Evolutionary conservation across 495 filamentous ascomycete species (phyloP).

Genomic region (Talaromyces trachyspermus): DNA sequence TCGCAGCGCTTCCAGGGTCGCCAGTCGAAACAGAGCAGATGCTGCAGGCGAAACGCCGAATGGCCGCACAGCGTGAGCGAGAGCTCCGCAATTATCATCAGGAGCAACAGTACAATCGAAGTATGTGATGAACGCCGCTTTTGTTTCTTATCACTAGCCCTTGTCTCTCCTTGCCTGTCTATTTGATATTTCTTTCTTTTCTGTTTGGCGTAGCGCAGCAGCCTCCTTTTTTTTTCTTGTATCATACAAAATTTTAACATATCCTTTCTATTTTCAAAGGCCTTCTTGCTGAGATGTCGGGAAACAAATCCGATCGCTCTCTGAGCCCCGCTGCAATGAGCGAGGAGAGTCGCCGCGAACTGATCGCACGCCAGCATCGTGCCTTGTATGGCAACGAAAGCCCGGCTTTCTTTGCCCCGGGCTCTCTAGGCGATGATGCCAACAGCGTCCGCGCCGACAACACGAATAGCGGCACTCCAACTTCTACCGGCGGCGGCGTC

Average conservation of each 20-base stretch:
- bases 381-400: conserved; percentile 80
- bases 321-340: conserved; percentile 86
- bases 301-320: conserved; percentile 81
- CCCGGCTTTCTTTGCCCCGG: conserved; percentile 50
- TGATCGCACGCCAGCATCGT: conserved; percentile 90
- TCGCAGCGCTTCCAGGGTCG: conserved; percentile 87
- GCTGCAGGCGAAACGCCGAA: conserved; percentile 97
- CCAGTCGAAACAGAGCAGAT: conserved; percentile 93
- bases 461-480: conserved; percentile 49
- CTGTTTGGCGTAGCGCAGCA: conserved; percentile 30
- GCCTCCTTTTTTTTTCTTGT: conserved; percentile 26
- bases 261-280: conserved; percentile 49
- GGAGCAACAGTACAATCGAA: conserved; percentile 99
- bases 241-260: conserved; percentile 45
- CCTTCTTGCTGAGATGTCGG: conserved; percentile 74
- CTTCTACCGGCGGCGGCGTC: conserved; percentile 40
- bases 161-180: conserved; percentile 31
- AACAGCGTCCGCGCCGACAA: conserved; percentile 49
- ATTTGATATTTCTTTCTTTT: conserved; percentile 20
- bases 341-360: conserved; percentile 91
- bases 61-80: conserved; percentile 97
- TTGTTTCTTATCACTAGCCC: conserved; percentile 20
- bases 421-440: conserved; percentile 56
- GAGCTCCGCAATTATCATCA: conserved; percentile 99
- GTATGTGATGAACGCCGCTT: conserved; percentile 56